Evolutionary conservation across 139 green algal genomes (phyloP).

Genomic region (Chlorella vulgaris): DNA sequence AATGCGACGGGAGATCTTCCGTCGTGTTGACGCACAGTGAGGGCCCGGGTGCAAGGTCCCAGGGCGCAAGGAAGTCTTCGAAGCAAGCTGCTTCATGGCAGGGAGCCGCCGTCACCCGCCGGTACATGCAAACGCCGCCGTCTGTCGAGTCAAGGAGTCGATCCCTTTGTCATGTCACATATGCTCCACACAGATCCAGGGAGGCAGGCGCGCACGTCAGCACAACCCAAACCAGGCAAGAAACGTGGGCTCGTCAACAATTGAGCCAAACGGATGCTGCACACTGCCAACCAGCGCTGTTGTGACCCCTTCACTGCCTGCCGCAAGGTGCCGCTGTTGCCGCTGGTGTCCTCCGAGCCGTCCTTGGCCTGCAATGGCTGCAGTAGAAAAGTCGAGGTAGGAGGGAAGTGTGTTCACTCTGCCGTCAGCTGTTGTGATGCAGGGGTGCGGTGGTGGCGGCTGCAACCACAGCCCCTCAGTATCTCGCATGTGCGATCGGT

Average conservation of each 20-base stretch:
- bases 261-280: not conserved
- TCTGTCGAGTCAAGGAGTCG: no score
- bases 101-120: no score
- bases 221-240: not conserved
- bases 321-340: not conserved
- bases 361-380: not conserved
- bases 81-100: no score
- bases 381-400: not conserved
- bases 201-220: not conserved
- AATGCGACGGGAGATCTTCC: no score
- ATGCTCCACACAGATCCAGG: not conserved
- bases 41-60: no score
- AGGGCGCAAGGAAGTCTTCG: no score
- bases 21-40: no score
- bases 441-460: constrained; percentile 51
- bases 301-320: not conserved
- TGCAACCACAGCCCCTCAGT: constrained; percentile 31
- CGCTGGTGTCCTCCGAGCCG: not conserved
- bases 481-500: constrained; percentile 57
- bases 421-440: constrained; percentile 11
- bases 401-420: not conserved
- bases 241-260: not conserved
- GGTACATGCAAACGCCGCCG: no score
- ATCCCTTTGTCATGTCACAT: not conserved
- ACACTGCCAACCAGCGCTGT: not conserved